Conservation (phyloP, 2,329 filamentous ascomycete genomes). For the Dactylellina haptotyla region DNA sequence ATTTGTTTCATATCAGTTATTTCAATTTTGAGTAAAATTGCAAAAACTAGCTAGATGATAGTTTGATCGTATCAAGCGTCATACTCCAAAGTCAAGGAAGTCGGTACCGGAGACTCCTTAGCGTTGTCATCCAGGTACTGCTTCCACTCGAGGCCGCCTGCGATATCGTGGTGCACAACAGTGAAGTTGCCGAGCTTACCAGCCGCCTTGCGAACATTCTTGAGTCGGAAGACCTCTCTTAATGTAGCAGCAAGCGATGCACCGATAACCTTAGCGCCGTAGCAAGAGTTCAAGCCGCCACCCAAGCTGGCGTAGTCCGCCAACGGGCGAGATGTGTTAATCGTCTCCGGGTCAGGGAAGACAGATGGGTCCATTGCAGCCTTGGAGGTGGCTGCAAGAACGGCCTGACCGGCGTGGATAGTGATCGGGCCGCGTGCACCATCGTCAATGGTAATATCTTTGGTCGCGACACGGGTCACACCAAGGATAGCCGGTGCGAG, state of each 20-base stretch:
- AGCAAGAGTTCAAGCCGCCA: conserved; percentile 62
- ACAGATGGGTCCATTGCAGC: conserved; percentile 62
- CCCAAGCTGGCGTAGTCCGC: conserved; percentile 62
- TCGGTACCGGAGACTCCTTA: conserved; percentile 64
- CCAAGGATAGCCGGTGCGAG: conserved; percentile 67
- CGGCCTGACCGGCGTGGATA: conserved; percentile 63
- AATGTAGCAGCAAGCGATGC: conserved; percentile 62
- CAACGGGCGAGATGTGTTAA: conserved; percentile 63
- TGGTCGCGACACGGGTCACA: conserved; percentile 66
- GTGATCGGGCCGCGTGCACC: conserved; percentile 64
- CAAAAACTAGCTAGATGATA: too few relatives aligned
- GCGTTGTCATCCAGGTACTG: conserved; percentile 66
- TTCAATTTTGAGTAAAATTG: too few relatives aligned
- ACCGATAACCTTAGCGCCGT: conserved; percentile 62
- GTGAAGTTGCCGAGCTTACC: conserved; percentile 62
- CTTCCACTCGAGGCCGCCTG: conserved; percentile 65
- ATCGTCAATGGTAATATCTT: conserved; percentile 63
- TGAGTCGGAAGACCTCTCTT: conserved; percentile 64
- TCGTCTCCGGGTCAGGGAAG: conserved; percentile 62
- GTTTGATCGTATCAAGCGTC: conserved; percentile 12
- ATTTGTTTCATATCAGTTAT: neutral
- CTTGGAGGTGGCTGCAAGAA: conserved; percentile 64
- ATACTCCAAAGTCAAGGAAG: conserved; percentile 61
- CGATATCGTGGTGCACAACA: conserved; percentile 64
- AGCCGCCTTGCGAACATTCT: conserved; percentile 62